phyloP scores from a whole-genome alignment of 2,329 filamentous ascomycete species.

The Neopestalotiopsis sp. region DNA sequence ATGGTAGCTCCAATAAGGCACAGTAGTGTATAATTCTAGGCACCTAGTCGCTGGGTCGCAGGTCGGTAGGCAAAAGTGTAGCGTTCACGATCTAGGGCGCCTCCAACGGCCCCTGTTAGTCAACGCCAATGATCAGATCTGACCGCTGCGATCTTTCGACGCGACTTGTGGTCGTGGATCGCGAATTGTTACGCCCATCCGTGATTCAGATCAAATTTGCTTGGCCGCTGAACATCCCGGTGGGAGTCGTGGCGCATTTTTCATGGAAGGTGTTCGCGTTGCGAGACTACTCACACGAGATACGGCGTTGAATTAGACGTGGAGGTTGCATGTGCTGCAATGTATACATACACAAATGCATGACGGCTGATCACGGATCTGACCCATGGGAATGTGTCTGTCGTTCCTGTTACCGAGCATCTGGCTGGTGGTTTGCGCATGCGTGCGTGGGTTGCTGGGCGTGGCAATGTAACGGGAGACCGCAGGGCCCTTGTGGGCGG shows the following conservation, averaged over 20 bases:
- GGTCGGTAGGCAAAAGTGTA: background rate
- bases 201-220: background rate
- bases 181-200: background rate
- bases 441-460: background rate
- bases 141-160: background rate
- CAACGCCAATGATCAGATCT: background rate
- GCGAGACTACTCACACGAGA: background rate
- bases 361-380: background rate
- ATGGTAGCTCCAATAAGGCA: background rate
- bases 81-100: background rate
- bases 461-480: background rate
- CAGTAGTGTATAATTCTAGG: too few species aligned
- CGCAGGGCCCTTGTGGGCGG: background rate
- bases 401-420: background rate
- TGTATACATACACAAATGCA: background rate
- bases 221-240: background rate
- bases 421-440: background rate
- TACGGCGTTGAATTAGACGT: background rate
- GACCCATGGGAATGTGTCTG: background rate
- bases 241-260: background rate
- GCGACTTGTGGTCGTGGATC: background rate
- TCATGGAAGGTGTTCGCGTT: background rate
- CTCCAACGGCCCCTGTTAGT: background rate
- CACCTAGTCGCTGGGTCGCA: background rate
- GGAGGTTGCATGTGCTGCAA: background rate